phyloP scores from a whole-genome alignment of 2,329 filamentous ascomycete genomes.

The Colletotrichum tofieldiae region DNA sequence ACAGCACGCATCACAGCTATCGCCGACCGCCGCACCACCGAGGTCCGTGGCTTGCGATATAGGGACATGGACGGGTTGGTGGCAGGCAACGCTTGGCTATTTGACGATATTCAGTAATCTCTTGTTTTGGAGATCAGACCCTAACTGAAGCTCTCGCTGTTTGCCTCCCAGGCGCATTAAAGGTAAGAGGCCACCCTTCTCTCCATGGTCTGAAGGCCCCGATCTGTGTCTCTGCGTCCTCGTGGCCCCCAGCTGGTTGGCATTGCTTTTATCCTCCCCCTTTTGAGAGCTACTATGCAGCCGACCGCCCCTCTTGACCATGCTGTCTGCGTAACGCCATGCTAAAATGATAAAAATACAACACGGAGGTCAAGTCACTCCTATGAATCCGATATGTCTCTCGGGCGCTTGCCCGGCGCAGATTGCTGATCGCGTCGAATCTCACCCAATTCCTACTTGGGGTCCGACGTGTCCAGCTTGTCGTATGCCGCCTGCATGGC shows the following conservation, averaged over 20 bases:
- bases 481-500: constrained; percentile 73
- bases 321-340: constrained; percentile 51
- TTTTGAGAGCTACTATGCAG: constrained; percentile 18
- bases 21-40: not conserved
- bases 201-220: constrained; percentile 4
- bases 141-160: not conserved
- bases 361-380: constrained; percentile 25
- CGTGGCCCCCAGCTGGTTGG: constrained; percentile 12
- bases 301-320: constrained; percentile 33
- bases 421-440: not conserved
- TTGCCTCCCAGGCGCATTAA: constrained; percentile 15
- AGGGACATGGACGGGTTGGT: not conserved
- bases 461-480: constrained; percentile 65
- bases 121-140: constrained; percentile 8
- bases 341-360: constrained; percentile 52
- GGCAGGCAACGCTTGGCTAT: constrained; percentile 12
- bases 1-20: not conserved
- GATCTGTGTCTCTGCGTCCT: constrained; percentile 14
- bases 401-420: not conserved
- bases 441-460: constrained; percentile 50
- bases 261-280: not conserved
- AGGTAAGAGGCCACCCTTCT: not conserved
- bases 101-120: constrained; percentile 17
- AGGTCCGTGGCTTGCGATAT: too few relatives aligned
- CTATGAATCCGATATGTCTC: constrained; percentile 13